Evolutionary conservation across 306 rosid species (phyloP), one percentile per base, ranked within the genome.

Genomic region (Prunus mongolica): DNA sequence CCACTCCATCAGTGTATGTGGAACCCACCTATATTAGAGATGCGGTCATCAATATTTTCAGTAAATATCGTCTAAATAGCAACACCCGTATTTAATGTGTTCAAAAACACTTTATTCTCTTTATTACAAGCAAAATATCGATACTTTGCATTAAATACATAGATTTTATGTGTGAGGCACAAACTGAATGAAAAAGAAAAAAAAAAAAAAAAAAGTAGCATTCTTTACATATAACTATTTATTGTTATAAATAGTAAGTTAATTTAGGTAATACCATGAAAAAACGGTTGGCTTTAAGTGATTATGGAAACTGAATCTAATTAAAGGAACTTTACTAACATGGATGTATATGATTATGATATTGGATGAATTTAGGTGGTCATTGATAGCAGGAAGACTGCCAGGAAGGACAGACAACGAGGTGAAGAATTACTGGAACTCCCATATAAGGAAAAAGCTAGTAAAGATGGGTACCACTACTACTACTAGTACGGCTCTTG

Each of bases 371-470:
- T 32, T n/a, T 56, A 86, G 90, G 80, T 84, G 90, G 90, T 79
- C 90, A 11, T 72, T 87, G 19, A 87, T 87, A 84, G 90, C 90
- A 0, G 84, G 88, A 60, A 79, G 90, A 52, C 62, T 87, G 49
- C 90, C 90, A 5, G 88, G 90, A 81, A 79, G 90, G 58, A 87
- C 88, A 4, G 88, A 81, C 57, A 86, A 74, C 34, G 87, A 84
- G 73, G 77, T 85, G n/a, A 85, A 85, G 83, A 85, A 82, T 32
- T 79, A 85, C 76, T 82, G 88, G 88, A 82, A 85, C 57, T 71
- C 77, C 13, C 82, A 85, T n/a, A 67, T 82, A 18, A 85, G 61
- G 30, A 82, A 85, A 24, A 85, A 78, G 77, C 25, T 82, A 22
- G 38, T 25, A 32, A 65, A 49, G 28, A 75, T 15, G 65, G 81